Evolutionary conservation across 148 eudicot genomes (phyloP).

Genomic region (Simmondsia chinensis): DNA sequence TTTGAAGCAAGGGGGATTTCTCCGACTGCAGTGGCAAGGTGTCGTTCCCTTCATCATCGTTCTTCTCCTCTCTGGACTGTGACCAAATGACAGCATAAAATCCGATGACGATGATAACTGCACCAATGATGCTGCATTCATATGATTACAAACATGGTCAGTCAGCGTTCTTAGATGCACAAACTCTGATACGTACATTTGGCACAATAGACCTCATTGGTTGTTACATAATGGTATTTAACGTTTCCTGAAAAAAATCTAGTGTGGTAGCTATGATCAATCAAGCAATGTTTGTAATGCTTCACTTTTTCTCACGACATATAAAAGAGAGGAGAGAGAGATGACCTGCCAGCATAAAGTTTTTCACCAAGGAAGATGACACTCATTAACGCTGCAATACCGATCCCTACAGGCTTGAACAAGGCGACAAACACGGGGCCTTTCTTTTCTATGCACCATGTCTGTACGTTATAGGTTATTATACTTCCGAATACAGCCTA

Average conservation of each 20-base stretch:
- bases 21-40: too few species aligned
- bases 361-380: conserved; percentile 30
- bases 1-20: too few species aligned
- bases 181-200: too few species aligned
- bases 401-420: conserved; percentile 41
- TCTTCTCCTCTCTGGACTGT: conserved; percentile 15
- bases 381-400: conserved; percentile 32
- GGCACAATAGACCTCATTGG: too few species aligned
- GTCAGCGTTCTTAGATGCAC: too few species aligned
- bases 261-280: neutral
- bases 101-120: conserved; percentile 15
- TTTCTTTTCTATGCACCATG: conserved; percentile 39
- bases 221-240: too few species aligned
- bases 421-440: conserved; percentile 45
- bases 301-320: neutral
- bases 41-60: too few species aligned
- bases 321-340: neutral
- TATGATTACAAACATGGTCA: neutral
- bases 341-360: conserved; percentile 23
- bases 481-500: conserved; percentile 32
- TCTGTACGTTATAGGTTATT: conserved; percentile 11
- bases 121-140: conserved; percentile 22
- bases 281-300: neutral
- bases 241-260: neutral
- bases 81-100: conserved; percentile 26